phyloP scores from a whole-genome alignment of 225 moss, liverwort and hornwort species.

The Sphagnum tenellum region DNA sequence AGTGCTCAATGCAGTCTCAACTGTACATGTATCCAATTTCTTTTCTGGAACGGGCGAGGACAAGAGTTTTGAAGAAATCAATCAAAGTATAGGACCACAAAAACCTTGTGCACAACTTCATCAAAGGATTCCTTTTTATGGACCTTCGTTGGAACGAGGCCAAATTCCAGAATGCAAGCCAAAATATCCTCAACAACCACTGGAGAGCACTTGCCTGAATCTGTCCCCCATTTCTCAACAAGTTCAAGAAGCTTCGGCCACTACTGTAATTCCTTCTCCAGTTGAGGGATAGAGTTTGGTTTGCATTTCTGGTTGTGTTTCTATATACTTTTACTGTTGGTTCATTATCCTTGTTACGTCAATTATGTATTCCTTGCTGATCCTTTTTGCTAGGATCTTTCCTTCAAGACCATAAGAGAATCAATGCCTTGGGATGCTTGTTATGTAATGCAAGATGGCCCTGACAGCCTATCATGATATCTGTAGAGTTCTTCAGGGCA shows the following conservation, averaged over 20 bases:
- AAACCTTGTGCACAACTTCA: no score
- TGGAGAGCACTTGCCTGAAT: background rate
- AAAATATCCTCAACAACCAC: conserved; percentile 1
- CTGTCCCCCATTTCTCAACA: background rate
- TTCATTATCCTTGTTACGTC: background rate
- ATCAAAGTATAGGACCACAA: no score
- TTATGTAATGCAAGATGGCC: background rate
- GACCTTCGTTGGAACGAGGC: conserved; percentile 37
- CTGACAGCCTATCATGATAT: background rate
- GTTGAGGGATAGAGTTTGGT: background rate
- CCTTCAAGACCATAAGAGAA: background rate
- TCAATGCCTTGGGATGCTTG: background rate
- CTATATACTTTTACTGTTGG: background rate
- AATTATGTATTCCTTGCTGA: no score
- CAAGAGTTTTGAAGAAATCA: no score
- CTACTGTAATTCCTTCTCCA: background rate
- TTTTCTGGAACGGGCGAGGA: no score
- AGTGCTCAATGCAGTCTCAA: no score
- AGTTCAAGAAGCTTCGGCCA: conserved; percentile 1
- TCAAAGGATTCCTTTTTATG: background rate
- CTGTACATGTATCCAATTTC: no score
- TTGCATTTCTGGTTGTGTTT: background rate
- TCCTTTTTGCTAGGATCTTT: background rate
- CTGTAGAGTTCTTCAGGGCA: no score
- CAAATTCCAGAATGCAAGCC: conserved; percentile 6